These are phyloP conservation scores for Lentinula sp. DNA, from an alignment of 768 basidiomycete species.

Conservation along the genomic window DNA sequence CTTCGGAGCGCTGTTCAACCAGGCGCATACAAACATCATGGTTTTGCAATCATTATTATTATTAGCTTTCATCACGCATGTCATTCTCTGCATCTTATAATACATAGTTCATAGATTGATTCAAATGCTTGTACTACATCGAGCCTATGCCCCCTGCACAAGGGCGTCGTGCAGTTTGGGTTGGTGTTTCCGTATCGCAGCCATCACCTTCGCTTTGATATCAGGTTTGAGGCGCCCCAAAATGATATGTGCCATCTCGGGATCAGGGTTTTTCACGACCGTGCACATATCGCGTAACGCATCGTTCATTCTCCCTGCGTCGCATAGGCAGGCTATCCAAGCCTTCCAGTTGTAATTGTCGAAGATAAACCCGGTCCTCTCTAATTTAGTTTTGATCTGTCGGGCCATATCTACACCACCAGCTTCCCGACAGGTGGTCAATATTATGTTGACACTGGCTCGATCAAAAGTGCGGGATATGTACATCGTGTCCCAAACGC, in stretches of 20 bases:
- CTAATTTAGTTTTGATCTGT: conserved; percentile 48
- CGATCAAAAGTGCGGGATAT: conserved; percentile 52
- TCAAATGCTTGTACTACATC: neutral
- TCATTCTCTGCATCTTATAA: neutral
- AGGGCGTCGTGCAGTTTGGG: conserved; percentile 9
- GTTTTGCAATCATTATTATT: conserved; percentile 19
- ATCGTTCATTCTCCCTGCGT: conserved; percentile 57
- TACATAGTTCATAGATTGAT: neutral
- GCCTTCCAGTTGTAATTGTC: conserved; percentile 73
- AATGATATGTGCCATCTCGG: conserved; percentile 29
- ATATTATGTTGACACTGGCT: conserved; percentile 70
- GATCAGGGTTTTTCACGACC: conserved; percentile 58
- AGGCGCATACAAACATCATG: conserved; percentile 34
- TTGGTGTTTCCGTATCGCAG: conserved; percentile 35
- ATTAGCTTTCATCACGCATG: neutral
- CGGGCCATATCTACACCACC: conserved; percentile 43
- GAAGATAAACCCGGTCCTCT: conserved; percentile 41
- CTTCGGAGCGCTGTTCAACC: conserved; percentile 58
- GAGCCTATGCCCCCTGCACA: neutral
- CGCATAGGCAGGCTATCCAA: conserved; percentile 83
- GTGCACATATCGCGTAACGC: conserved; percentile 59
- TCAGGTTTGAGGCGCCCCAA: conserved; percentile 17
- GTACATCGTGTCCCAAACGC: conserved; percentile 76
- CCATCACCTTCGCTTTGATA: conserved; percentile 38
- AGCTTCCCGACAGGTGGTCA: conserved; percentile 77